These are phyloP conservation scores for Nakaseomyces sp. DNA, from an alignment of 1,139 yeast species.

Conservation along the genomic window DNA sequence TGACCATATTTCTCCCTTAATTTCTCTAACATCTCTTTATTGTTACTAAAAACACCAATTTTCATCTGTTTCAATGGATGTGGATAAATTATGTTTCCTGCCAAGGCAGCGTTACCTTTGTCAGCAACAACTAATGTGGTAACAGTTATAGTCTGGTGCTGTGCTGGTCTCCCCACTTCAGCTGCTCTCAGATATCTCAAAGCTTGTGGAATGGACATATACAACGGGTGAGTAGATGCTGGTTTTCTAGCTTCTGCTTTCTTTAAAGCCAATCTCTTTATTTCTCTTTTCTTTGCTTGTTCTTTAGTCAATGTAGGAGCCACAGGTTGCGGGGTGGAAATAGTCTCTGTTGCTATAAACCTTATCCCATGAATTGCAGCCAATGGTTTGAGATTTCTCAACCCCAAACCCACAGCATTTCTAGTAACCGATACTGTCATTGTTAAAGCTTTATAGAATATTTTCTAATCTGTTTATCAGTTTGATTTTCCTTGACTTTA, in stretches of 20 bases:
- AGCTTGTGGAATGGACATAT: conserved; percentile 66
- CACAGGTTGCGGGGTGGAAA: not conserved
- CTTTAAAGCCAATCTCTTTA: conserved; percentile 23
- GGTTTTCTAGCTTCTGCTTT: conserved; percentile 31
- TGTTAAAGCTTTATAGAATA: too few species aligned
- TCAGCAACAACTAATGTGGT: conserved; percentile 65
- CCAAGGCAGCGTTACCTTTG: conserved; percentile 66
- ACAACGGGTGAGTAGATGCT: conserved; percentile 48
- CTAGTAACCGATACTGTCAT: not conserved
- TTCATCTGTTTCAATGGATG: conserved; percentile 57
- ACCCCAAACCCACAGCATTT: not conserved
- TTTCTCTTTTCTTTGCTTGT: conserved; percentile 26
- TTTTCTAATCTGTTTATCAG: too few species aligned
- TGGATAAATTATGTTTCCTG: conserved; percentile 72
- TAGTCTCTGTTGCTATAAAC: not conserved
- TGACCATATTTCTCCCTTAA: conserved; percentile 45
- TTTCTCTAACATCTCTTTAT: conserved; percentile 42
- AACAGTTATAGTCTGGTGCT: conserved; percentile 59
- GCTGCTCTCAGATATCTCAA: conserved; percentile 75
- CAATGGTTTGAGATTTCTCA: not conserved
- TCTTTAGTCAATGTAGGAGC: conserved; percentile 22
- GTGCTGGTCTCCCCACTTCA: conserved; percentile 74
- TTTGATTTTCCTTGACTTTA: too few species aligned
- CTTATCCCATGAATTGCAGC: not conserved
- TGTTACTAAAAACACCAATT: conserved; percentile 60